Conservation (phyloP, 768 basidiomycete genomes). For the Tylopilus vinaceipallidus region DNA sequence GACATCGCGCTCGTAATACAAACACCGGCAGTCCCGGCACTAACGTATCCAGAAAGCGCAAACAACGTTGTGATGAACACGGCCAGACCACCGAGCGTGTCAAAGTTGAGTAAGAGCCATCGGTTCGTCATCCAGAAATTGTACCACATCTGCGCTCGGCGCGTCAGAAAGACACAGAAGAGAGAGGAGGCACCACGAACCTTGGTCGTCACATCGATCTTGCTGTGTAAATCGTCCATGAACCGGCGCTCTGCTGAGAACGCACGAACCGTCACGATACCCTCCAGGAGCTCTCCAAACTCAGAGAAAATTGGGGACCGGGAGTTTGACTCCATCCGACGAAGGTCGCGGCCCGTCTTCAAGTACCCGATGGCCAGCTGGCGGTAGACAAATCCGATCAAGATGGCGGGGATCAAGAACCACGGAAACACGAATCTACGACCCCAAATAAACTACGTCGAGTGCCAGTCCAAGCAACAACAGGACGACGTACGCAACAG, state of each 20-base stretch:
- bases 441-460: not conserved
- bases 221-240: slow-evolving; percentile 67
- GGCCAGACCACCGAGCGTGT: slow-evolving; percentile 68
- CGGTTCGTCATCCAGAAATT: slow-evolving; percentile 88
- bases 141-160: slow-evolving; percentile 63
- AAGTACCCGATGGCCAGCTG: slow-evolving; percentile 69
- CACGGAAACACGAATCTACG: slow-evolving; percentile 69
- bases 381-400: slow-evolving; percentile 76
- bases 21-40: slow-evolving; percentile 63
- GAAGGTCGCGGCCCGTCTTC: slow-evolving; percentile 78
- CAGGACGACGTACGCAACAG: slow-evolving; percentile 52
- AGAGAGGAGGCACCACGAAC: slow-evolving; percentile 34
- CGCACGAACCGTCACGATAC: slow-evolving; percentile 90
- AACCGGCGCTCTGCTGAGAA: slow-evolving; percentile 83
- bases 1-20: slow-evolving; percentile 76
- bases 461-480: slow-evolving; percentile 3
- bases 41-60: slow-evolving; percentile 59
- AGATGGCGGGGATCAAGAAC: slow-evolving; percentile 74
- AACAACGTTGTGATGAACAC: slow-evolving; percentile 78
- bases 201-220: slow-evolving; percentile 78
- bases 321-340: slow-evolving; percentile 89
- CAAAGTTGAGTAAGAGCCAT: slow-evolving; percentile 84
- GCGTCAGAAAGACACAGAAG: not conserved
- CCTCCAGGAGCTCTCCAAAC: slow-evolving; percentile 80
- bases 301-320: slow-evolving; percentile 83